Conservation (phyloP, 495 filamentous ascomycete species). For the Penicillium roqueforti region DNA sequence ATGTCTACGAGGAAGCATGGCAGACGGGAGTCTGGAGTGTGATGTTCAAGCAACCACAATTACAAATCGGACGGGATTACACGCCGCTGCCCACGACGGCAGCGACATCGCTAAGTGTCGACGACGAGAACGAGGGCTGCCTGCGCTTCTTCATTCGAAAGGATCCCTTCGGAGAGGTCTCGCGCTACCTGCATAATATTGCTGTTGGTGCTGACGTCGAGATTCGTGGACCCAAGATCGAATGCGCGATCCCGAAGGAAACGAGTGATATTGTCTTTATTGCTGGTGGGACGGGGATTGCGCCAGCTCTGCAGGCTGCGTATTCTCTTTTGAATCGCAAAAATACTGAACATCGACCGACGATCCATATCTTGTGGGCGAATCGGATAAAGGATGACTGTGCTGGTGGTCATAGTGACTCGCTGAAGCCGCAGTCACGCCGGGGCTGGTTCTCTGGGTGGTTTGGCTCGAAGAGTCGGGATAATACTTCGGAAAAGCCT, state of each 20-base stretch:
- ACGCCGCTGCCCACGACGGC: conserved; percentile 68
- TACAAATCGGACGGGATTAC: conserved; percentile 85
- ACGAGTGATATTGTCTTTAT: conserved; percentile 69
- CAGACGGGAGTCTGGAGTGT: conserved; percentile 72
- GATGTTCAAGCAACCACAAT: conserved; percentile 87
- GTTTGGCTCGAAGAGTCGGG: conserved; percentile 15
- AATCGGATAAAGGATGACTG: conserved; percentile 57
- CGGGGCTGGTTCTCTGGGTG: conserved; percentile 34
- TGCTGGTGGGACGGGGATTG: conserved; percentile 91
- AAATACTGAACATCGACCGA: conserved; percentile 23
- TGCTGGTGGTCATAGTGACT: conserved; percentile 40
- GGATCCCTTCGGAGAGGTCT: conserved; percentile 57
- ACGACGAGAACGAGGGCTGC: conserved; percentile 34
- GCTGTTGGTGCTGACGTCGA: conserved; percentile 58
- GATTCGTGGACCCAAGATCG: conserved; percentile 71
- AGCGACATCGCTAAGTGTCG: conserved; percentile 20
- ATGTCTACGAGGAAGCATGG: conserved; percentile 50
- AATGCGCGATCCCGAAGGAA: conserved; percentile 55
- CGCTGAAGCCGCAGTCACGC: conserved; percentile 11
- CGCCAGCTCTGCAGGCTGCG: conserved; percentile 78
- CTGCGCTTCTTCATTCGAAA: conserved; percentile 54
- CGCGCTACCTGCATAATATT: conserved; percentile 64
- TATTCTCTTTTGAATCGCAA: conserved; percentile 48
- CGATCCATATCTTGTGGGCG: conserved; percentile 66
- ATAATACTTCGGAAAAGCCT: neutral